phyloP scores from a whole-genome alignment of 2,329 filamentous ascomycete species.

The Fusarium sacchari region DNA sequence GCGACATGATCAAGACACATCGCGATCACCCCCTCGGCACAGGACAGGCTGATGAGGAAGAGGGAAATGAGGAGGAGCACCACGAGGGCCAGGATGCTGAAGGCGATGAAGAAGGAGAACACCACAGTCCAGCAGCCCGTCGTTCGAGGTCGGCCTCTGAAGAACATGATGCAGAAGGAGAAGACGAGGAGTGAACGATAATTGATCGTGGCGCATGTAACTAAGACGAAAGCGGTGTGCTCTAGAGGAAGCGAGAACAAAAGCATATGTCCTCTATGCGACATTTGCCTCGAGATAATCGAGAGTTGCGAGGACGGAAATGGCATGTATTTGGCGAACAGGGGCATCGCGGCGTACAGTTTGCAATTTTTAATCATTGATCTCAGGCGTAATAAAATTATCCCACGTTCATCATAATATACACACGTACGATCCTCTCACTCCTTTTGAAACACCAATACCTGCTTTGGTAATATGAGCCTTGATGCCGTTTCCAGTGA shows the following conservation, averaged over 20 bases:
- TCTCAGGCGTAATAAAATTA: slow-evolving; percentile 19
- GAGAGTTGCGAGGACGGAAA: slow-evolving; percentile 10
- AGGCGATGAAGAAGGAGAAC: slow-evolving; percentile 34
- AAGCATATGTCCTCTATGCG: slow-evolving; percentile 6
- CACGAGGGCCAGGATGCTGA: slow-evolving; percentile 44
- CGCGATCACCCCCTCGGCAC: slow-evolving; percentile 63
- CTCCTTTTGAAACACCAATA: neutral
- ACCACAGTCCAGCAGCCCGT: slow-evolving; percentile 36
- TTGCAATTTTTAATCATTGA: slow-evolving; percentile 37
- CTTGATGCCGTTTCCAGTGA: slow-evolving; percentile 11
- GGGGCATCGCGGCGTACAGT: slow-evolving; percentile 31
- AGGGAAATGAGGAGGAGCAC: slow-evolving; percentile 46
- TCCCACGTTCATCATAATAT: slow-evolving; percentile 5
- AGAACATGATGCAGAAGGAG: slow-evolving; percentile 57
- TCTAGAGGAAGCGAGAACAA: neutral
- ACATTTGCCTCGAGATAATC: neutral
- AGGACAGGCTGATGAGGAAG: slow-evolving; percentile 52
- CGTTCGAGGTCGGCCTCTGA: slow-evolving; percentile 46
- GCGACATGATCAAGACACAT: slow-evolving; percentile 62
- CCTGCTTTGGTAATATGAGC: neutral
- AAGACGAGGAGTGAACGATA: slow-evolving; percentile 52
- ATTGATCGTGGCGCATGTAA: slow-evolving; percentile 52
- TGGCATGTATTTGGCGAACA: slow-evolving; percentile 23
- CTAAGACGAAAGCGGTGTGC: slow-evolving; percentile 52
- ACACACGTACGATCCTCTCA: neutral